A percentile compares a stretch with the other conserved stretches of the same genome.
Conservation (phyloP, 371 early-diverging fungal genomes). For the Mucor sp. region DNA sequence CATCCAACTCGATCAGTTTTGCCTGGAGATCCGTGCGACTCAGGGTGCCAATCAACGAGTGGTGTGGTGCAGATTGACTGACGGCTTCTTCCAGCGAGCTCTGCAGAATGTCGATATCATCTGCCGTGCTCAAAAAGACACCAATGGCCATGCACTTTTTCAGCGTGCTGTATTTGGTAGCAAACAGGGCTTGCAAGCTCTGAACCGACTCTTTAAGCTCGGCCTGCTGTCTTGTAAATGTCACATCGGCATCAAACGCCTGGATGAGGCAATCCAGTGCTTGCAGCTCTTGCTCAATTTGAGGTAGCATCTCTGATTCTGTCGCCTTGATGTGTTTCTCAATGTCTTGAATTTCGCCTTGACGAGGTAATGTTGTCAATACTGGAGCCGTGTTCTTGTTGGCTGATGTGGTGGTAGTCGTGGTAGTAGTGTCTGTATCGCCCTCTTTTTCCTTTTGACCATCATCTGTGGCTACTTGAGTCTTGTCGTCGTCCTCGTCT, state of each 20-base stretch:
- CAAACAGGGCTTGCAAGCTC: constrained; percentile 14
- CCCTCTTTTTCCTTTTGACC: background rate
- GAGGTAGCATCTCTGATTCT: constrained; percentile 17
- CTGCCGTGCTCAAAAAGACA: constrained; percentile 29
- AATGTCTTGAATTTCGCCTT: constrained; percentile 9
- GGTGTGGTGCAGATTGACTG: constrained; percentile 24
- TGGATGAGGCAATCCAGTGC: constrained; percentile 7
- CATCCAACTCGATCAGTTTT: constrained; percentile 53
- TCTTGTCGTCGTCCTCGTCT: constrained; percentile 17
- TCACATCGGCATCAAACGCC: constrained; percentile 14
- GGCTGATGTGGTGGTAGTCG: too few relatives aligned
- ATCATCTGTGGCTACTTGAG: background rate
- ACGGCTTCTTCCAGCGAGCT: constrained; percentile 47
- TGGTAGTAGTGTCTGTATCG: background rate
- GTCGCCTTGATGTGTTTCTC: background rate
- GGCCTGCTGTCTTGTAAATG: constrained; percentile 20
- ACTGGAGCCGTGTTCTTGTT: background rate
- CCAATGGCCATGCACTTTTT: constrained; percentile 28
- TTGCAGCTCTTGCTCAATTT: constrained; percentile 17
- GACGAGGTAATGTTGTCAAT: constrained; percentile 12
- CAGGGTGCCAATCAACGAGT: background rate
- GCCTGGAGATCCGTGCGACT: constrained; percentile 52
- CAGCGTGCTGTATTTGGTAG: constrained; percentile 28
- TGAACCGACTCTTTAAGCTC: constrained; percentile 21
- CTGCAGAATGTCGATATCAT: constrained; percentile 44